A percentile compares a stretch with the other conserved stretches of the same genome.
Conservation (phyloP, 2,329 filamentous ascomycete species). For the Pseudogymnoascus sp. region DNA sequence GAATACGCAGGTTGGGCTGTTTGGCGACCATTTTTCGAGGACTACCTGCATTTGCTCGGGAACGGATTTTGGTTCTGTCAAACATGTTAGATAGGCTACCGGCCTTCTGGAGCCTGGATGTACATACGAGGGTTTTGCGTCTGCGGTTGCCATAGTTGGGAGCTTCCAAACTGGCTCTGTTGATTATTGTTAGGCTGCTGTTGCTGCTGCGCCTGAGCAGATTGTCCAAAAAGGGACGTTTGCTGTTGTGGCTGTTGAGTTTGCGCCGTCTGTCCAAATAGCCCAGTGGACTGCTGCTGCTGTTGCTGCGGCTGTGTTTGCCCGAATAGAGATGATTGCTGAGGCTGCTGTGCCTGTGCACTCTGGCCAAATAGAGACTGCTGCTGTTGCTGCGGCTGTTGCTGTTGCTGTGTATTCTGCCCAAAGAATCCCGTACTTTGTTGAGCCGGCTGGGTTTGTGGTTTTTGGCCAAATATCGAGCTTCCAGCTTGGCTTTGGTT, state of each 20-base stretch:
- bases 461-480: slow-evolving; percentile 17
- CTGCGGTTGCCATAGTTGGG: slow-evolving; percentile 24
- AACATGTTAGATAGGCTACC: slow-evolving; percentile 15
- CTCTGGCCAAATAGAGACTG: slow-evolving; percentile 21
- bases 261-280: slow-evolving; percentile 17
- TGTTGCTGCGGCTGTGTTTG: slow-evolving; percentile 14
- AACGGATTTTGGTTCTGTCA: slow-evolving; percentile 59
- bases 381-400: slow-evolving; percentile 29
- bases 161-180: slow-evolving; percentile 18
- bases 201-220: slow-evolving; percentile 29
- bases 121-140: slow-evolving; percentile 24
- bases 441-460: slow-evolving; percentile 17
- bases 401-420: slow-evolving; percentile 16
- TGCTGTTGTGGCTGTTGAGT: slow-evolving; percentile 28
- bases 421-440: slow-evolving; percentile 15
- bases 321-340: slow-evolving; percentile 18
- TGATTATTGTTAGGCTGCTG: slow-evolving; percentile 21
- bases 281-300: slow-evolving; percentile 13
- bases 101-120: not conserved
- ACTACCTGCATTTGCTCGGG: slow-evolving; percentile 66
- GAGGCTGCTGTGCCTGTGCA: slow-evolving; percentile 17
- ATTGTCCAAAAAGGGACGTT: slow-evolving; percentile 30
- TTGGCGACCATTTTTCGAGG: slow-evolving; percentile 65
- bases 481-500: slow-evolving; percentile 16
- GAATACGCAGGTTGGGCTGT: slow-evolving; percentile 61